phyloP scores from a whole-genome alignment of 2,329 filamentous ascomycete genomes.

The Monosporascus ibericus region DNA sequence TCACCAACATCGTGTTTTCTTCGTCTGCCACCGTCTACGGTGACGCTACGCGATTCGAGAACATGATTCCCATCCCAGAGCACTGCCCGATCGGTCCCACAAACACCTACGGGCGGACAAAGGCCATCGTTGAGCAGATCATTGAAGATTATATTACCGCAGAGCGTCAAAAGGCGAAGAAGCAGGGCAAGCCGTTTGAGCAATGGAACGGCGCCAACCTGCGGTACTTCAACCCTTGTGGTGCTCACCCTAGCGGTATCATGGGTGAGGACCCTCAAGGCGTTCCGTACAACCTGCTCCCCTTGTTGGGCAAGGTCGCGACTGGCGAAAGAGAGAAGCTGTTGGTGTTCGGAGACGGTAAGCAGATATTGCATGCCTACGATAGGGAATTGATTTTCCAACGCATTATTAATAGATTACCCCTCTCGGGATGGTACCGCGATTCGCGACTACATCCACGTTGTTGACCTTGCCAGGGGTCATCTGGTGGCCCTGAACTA shows the following conservation, averaged over 20 bases:
- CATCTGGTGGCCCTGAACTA: constrained; percentile 88
- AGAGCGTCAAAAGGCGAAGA: constrained; percentile 75
- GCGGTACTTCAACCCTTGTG: constrained; percentile 96
- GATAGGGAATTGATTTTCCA: not conserved
- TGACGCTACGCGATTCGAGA: constrained; percentile 88
- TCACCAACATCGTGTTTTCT: constrained; percentile 97
- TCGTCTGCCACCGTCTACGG: constrained; percentile 98
- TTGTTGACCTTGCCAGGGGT: constrained; percentile 80
- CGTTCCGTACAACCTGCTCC: constrained; percentile 91
- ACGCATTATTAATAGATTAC: constrained; percentile 60
- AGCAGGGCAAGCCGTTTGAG: constrained; percentile 68
- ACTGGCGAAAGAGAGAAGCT: constrained; percentile 93
- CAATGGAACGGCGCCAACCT: constrained; percentile 91
- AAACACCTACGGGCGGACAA: constrained; percentile 96
- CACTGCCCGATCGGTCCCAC: constrained; percentile 92
- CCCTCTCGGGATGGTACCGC: constrained; percentile 82
- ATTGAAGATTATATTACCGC: constrained; percentile 88
- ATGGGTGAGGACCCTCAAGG: constrained; percentile 98
- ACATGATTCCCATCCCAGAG: constrained; percentile 99
- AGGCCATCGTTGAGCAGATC: constrained; percentile 83
- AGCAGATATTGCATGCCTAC: constrained; percentile 21
- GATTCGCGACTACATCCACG: constrained; percentile 97
- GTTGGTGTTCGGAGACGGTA: constrained; percentile 88
- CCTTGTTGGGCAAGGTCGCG: constrained; percentile 89
- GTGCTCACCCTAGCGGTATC: constrained; percentile 88